Conservation (phyloP, 306 rosid genomes). For the Elaeagnus macrophylla region DNA sequence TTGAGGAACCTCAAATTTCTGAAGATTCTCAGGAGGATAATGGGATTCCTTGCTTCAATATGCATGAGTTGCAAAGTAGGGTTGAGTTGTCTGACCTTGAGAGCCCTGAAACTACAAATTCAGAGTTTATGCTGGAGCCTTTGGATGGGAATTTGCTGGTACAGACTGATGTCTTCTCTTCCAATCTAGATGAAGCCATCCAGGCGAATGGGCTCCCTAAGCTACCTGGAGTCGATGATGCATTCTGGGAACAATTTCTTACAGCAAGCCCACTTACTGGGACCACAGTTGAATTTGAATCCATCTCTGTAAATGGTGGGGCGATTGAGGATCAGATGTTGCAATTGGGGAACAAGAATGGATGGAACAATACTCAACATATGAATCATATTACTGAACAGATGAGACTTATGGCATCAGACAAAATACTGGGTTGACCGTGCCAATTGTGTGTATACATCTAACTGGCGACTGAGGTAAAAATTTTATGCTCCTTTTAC, state of each 20-base stretch:
- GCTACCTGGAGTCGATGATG: conserved; percentile 55
- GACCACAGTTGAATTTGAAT: conserved; percentile 39
- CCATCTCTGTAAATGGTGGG: conserved; percentile 33
- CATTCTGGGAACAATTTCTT: conserved; percentile 65
- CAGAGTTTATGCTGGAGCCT: conserved; percentile 31
- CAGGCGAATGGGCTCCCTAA: conserved; percentile 31
- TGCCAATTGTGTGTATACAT: conserved; percentile 25
- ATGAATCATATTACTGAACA: conserved; percentile 51
- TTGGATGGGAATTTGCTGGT: conserved; percentile 31
- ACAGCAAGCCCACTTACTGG: conserved; percentile 31
- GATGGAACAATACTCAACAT: conserved; percentile 37
- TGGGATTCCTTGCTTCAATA: conserved; percentile 28
- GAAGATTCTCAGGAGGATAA: conserved; percentile 24
- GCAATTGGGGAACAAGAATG: conserved; percentile 27
- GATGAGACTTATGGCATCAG: conserved; percentile 53
- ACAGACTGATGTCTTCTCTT: conserved; percentile 31
- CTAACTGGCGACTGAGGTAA: conserved; percentile 42
- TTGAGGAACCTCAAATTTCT: conserved; percentile 23
- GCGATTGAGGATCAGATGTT: conserved; percentile 31
- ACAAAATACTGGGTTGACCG: conserved; percentile 23
- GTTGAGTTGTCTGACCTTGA: conserved; percentile 22
- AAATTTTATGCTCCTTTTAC: conserved; percentile 15
- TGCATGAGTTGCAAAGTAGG: conserved; percentile 28
- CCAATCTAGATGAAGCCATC: conserved; percentile 25
- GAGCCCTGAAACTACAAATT: conserved; percentile 27